Evolutionary conservation across 371 early-diverging fungal species (phyloP).

Genomic region (Mortierella sp.): DNA sequence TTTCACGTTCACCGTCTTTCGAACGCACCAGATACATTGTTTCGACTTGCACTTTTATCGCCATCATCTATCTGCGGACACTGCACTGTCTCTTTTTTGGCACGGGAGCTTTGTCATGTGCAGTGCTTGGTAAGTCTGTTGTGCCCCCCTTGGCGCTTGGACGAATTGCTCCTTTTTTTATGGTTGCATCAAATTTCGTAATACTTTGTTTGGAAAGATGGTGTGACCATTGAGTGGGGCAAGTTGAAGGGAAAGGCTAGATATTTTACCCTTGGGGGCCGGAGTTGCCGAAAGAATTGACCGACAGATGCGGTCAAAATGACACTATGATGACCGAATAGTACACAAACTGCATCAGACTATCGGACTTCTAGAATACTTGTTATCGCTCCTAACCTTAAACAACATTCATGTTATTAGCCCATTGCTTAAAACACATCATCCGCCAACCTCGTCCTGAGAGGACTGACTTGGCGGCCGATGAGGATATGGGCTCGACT

Average conservation of each 20-base stretch:
- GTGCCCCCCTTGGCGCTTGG: not conserved
- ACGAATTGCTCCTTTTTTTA: not conserved
- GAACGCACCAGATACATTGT: slow-evolving; percentile 55
- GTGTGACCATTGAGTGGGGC: slow-evolving; percentile 14
- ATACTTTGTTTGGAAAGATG: not conserved
- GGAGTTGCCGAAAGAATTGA: not conserved
- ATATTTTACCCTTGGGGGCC: not conserved
- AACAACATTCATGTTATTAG: slow-evolving; percentile 22
- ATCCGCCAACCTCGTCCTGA: slow-evolving; percentile 66
- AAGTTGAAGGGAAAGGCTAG: not conserved
- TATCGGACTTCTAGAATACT: not conserved
- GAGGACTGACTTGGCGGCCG: not conserved
- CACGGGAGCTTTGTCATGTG: slow-evolving; percentile 55
- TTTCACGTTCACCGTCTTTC: slow-evolving; percentile 53
- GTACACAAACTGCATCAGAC: not conserved
- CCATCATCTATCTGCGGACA: slow-evolving; percentile 53
- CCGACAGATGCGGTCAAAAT: not conserved
- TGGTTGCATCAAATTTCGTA: not conserved
- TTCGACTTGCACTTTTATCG: slow-evolving; percentile 55
- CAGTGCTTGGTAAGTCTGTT: slow-evolving; percentile 45
- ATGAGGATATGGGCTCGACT: slow-evolving; percentile 17
- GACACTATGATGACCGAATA: not conserved
- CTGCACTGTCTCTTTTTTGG: slow-evolving; percentile 57
- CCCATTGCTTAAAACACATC: slow-evolving; percentile 62
- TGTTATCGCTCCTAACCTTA: not conserved